Evolutionary conservation across 805 yeast genomes (phyloP), one percentile per base, ranked within the genome.

Genomic region (Wickerhamia fluorescens): DNA sequence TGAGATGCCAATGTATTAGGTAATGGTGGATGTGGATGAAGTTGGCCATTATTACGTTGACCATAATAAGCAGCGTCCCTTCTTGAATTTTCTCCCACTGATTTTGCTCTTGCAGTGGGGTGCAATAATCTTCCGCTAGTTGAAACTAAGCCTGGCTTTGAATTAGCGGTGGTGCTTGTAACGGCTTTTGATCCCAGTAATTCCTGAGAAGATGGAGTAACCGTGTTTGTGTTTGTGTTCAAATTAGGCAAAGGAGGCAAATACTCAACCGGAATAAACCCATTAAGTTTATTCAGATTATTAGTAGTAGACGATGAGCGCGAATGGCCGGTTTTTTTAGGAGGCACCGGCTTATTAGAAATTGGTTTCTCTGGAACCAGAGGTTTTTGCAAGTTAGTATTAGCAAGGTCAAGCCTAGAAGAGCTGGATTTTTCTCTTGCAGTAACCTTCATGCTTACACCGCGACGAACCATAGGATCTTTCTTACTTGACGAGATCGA

Each of bases 31-130:
- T 23, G 22, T n/a, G n/a, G n/a, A n/a, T n/a, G n/a, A n/a, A n/a
- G n/a, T n/a, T n/a, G n/a, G n/a, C n/a, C n/a, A 9, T 58, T 61
- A 25, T 45, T 49, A 17, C 36, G 31, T 4, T 34, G 27, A 5
- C 38, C 30, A 47, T 38, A 16, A 52, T 35, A 55, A 10, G 68
- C 65, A 28, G 81, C 69, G 35, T 76, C 79, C 42, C 75, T 78
- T 46, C 84, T 71, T 13, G 74, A 70, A 50, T 84, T 89, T 5
- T 67, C 68, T n/a, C 88, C 87, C 27, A 84, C 76, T 13, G 94
- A 81, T 49, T 82, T 85, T 3, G 94, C 94, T 44, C 95, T 72
- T 1, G 94, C 94, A 9, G 86, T 75, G 20, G 95, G 94, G 52
- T 84, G 95, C 36, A 62, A 58, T 36, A 56, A 66, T 25, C 54